Evolutionary conservation across 768 basidiomycete genomes (phyloP).

Genomic region (Cystobasidium ongulense): DNA sequence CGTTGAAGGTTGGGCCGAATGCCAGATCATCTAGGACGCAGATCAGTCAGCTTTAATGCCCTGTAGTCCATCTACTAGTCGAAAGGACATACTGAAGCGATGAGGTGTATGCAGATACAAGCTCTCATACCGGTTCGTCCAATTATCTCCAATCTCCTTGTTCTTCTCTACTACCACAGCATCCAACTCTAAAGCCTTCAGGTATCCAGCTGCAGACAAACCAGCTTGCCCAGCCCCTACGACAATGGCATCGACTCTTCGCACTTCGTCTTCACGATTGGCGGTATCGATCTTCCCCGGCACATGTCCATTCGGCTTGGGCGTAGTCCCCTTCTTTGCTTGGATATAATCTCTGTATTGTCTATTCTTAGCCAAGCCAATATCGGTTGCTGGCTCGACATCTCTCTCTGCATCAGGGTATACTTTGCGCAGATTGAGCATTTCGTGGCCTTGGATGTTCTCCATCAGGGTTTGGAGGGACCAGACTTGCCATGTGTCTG

Average conservation of each 20-base stretch:
- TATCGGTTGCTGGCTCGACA: background rate
- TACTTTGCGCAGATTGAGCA: constrained; percentile 9
- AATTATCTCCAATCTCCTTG: constrained; percentile 30
- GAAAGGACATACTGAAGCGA: background rate
- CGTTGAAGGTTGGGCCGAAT: constrained; percentile 21
- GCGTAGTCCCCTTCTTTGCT: background rate
- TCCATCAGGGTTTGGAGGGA: background rate
- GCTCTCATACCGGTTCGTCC: constrained; percentile 29
- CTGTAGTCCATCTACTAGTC: background rate
- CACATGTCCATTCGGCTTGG: background rate
- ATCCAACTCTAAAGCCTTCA: background rate
- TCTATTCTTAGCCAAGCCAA: background rate
- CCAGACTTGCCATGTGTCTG: constrained; percentile 15
- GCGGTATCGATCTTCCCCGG: background rate
- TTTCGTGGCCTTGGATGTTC: constrained; percentile 16
- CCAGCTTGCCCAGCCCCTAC: constrained; percentile 26
- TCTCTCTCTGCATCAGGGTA: background rate
- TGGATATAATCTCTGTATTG: constrained; percentile 1
- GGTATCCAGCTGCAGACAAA: constrained; percentile 10
- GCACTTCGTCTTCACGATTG: background rate
- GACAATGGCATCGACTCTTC: constrained; percentile 11
- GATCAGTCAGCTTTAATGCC: background rate
- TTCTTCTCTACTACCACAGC: constrained; percentile 26
- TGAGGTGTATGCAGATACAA: background rate
- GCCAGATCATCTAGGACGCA: background rate